Base-by-base conservation (phyloP, 495 filamentous ascomycete genomes). In the Coniosporium apollinis region DNA sequence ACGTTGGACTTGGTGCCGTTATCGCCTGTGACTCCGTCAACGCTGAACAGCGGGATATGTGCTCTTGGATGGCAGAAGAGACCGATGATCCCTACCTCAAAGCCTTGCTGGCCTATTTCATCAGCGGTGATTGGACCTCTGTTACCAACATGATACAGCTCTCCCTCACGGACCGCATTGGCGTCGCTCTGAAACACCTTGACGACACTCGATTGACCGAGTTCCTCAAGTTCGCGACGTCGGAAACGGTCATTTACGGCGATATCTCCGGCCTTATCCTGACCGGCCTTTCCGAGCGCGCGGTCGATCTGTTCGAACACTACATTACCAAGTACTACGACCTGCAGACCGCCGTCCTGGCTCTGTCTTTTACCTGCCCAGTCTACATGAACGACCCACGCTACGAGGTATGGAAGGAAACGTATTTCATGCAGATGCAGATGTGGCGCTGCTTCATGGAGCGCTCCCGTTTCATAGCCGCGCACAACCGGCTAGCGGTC, bases 41-140 rank as follows among this genome's bases (percentile, higher is more conserved):
- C 29, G 49, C 55, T 19, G 58, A 51, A 26, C 60, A 61, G 40
- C 48, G 51, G n/a, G 42, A 55, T 15, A 47, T 64, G 45, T 62
- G 60, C 34, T 55, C 62, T 0, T 72, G 73, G 42, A 76, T 82
- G 50, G 67, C 68, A 18, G 68, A 69, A 28, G 69, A 76, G 38
- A 63, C 77, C 9, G 65, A 67, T 0, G 89, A 97, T 45, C 82
- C 85, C 0, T 94, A 93, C 48, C 69, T 89, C 7, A 74, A 85
- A 33, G 85, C 86, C 0, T 78, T 97, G 36, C 79, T 93, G n/a
- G 76, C 82, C n/a, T 74, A 84, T 34, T 83, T 94, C 33, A 76
- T 81, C 33, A 84, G 79, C 16, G 83, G 83, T 5, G 71, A 91
- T 51, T 96, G 89, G 89, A 61, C 70, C 19, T 70, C 71, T 8